Evolutionary conservation across 2,329 filamentous ascomycete species (phyloP).

Genomic region (Clonostachys chloroleuca): DNA sequence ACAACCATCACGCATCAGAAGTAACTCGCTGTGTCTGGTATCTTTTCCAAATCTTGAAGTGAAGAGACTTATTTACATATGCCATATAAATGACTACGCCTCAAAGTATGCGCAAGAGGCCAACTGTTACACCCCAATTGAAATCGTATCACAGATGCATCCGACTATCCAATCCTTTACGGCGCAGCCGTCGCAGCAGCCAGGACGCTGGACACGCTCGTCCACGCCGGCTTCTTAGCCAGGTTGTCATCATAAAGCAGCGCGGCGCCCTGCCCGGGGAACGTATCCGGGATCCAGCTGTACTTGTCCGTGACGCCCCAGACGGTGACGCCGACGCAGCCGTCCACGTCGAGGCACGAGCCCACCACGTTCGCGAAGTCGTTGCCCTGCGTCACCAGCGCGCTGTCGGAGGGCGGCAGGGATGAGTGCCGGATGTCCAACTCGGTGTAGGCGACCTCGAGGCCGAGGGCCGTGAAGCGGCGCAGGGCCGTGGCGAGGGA

Average conservation of each 20-base stretch:
- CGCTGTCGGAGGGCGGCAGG: constrained; percentile 35
- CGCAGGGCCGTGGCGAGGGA: constrained; percentile 38
- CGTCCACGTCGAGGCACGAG: constrained; percentile 26
- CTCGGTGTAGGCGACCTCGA: constrained; percentile 59
- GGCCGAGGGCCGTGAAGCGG: constrained; percentile 42
- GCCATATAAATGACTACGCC: no score
- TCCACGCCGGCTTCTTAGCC: constrained; percentile 33
- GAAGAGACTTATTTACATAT: no score
- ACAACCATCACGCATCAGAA: no score
- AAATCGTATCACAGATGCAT: neutral
- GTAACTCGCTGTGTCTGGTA: no score
- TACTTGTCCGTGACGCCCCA: constrained; percentile 37
- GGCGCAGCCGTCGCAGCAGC: constrained; percentile 15
- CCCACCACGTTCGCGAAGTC: constrained; percentile 37
- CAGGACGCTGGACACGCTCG: constrained; percentile 24
- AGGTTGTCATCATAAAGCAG: constrained; percentile 29
- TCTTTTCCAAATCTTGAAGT: no score
- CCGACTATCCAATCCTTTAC: neutral
- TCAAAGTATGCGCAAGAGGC: no score
- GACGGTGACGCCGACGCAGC: constrained; percentile 37
- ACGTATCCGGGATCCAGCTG: constrained; percentile 29
- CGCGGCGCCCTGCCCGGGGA: constrained; percentile 31
- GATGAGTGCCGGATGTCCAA: constrained; percentile 49
- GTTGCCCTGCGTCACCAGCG: constrained; percentile 37
- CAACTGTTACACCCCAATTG: no score